Conservation (phyloP, 2,329 filamentous ascomycete genomes). For the Fusarium zealandicum region DNA sequence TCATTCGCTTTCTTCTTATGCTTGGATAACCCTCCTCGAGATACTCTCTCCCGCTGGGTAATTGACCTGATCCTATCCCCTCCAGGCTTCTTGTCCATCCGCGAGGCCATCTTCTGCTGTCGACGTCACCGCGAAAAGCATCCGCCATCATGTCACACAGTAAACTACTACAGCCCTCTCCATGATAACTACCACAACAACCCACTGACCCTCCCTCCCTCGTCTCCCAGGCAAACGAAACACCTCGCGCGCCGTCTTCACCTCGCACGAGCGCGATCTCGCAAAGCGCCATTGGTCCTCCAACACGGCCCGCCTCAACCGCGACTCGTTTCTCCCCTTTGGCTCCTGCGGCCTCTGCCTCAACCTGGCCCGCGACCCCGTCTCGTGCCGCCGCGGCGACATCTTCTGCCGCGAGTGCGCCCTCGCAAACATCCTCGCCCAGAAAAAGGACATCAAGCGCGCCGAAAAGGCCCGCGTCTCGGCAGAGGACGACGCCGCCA, state of each 20-base stretch:
- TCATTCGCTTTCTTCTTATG: not conserved
- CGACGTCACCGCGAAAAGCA: slow-evolving; percentile 10
- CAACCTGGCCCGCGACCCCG: slow-evolving; percentile 79
- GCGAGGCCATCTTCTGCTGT: not conserved
- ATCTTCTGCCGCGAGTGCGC: slow-evolving; percentile 97
- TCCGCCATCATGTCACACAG: slow-evolving; percentile 52
- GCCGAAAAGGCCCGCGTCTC: slow-evolving; percentile 71
- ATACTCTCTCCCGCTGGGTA: not conserved
- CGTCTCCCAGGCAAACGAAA: slow-evolving; percentile 85
- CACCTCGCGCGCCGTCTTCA: slow-evolving; percentile 92
- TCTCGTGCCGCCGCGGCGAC: slow-evolving; percentile 84
- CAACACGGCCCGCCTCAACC: slow-evolving; percentile 81
- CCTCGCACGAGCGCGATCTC: slow-evolving; percentile 84
- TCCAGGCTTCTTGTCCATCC: not conserved
- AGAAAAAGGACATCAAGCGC: slow-evolving; percentile 90
- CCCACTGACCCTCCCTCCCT: not conserved
- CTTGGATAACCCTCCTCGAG: not conserved
- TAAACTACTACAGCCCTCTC: slow-evolving; percentile 41
- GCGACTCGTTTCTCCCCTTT: slow-evolving; percentile 93
- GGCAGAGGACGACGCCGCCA: slow-evolving; percentile 67
- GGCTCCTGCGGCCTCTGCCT: slow-evolving; percentile 89
- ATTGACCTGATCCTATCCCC: not conserved
- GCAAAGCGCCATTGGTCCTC: slow-evolving; percentile 84
- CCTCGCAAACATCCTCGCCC: slow-evolving; percentile 85
- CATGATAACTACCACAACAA: not conserved